Evolutionary conservation across 176 grass and related monocot genomes (phyloP), one percentile per base, ranked within the genome.

Genomic region (Ananas comosus): DNA sequence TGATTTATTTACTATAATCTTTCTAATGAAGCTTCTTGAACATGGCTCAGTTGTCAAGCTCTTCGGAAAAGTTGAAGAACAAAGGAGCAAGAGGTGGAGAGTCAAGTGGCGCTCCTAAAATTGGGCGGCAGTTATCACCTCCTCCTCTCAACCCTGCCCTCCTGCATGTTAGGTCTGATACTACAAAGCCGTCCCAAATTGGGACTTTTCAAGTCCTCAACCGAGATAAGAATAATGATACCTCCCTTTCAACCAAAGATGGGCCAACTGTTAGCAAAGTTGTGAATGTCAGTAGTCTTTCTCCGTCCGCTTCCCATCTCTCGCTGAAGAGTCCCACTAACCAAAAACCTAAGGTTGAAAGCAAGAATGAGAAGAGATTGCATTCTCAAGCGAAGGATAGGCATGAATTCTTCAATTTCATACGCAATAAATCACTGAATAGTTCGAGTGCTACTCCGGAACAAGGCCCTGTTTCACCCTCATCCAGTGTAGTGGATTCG

Each of bases 121-220:
- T 19, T 81, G 52, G 13, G 23, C 77, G 80, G 19, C 82, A 73
- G 13, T 28, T 21, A 23, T 70, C 79, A 12, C 61, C 65, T 52
- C 80, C 76, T 65, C 76, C 72, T 58, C 48, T 63, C 48, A 85
- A 72, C 49, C 77, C 61, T 19, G 66, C 66, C 12, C 12, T 84
- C 16, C 72, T 23, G 25, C 50, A 59, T 61, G 67, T 65, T 66
- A 78, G 64, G 72, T 51, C 63, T 73, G 81, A 83, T 72, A 70
- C 2, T 77, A 33, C 22, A 70, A 84, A 85, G 63, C 49, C 58
- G 65, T 29, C 72, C 13, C 77, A 71, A 72, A 69, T 69, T 10
- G 72, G 82, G 22, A 85, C 50, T 80, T 76, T 85, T 74, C 82
- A 79, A 54, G 76, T 85, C 51, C 82, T 85, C 57, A 85, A 85